Evolutionary conservation across 345 rosid species (phyloP), one percentile per base, ranked within the genome.

Genomic region (Hypericum androsaemum): DNA sequence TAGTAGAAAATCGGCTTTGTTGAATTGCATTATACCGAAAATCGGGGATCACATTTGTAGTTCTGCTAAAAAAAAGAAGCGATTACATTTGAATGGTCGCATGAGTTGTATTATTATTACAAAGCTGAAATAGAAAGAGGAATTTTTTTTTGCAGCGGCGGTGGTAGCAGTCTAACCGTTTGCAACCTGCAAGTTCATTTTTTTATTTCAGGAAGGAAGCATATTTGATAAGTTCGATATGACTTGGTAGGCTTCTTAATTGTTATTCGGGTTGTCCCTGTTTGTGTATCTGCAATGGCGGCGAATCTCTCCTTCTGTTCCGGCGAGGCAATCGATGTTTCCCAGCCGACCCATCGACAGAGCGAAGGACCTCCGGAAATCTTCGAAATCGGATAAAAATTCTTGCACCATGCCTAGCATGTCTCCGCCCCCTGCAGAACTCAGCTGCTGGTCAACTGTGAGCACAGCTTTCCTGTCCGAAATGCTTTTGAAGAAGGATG

Each of bases 311-410:
- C 92, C 92, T 15, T 71, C 58, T 0, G 56, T 63, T 37, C 82
- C 85, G 0, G 95, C 83, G 63, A 83, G 56, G 55, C 77, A 86
- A 2, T 70, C 52, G 57, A 83, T 79, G 6, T 68, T 67, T 59
- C 88, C 97, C 95, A 89, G 78, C 47, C 80, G 60, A 63, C 64
- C 71, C 77, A 81, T 68, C 4, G 95, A 80, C 40, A 76, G 74
- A 5, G 94, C 85, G 51, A 84, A 74, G 2, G 77, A 62, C 61
- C 53, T 74, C 63, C 89, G 59, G 38, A 76, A 77, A 54, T 77
- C 86, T 66, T 84, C 90, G 10, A 73, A 73, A 68, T 70, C 72
- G 4, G 38, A 62, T 5, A 75, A 78, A 41, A 78, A 76, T 67
- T 84, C 90, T 28, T 70, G 15, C 15, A 70, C 58, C 0, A 89